phyloP scores from a whole-genome alignment of 768 basidiomycete genomes.

The Candolleomyces eurysporus region DNA sequence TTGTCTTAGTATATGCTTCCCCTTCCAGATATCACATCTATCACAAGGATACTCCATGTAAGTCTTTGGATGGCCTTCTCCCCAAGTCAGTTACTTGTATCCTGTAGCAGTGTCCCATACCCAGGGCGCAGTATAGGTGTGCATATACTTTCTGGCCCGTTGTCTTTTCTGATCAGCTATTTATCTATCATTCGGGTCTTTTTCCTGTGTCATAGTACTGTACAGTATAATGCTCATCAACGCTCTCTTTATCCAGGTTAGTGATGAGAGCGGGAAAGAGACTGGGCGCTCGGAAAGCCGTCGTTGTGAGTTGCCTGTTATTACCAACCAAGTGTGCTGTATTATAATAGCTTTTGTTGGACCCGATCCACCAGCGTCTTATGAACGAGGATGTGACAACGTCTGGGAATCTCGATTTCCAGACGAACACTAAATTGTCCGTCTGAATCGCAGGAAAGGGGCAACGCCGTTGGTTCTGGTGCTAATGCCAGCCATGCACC shows the following conservation, averaged over 20 bases:
- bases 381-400: constrained; percentile 85
- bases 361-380: constrained; percentile 50
- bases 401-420: constrained; percentile 84
- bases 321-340: neutral
- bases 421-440: constrained; percentile 81
- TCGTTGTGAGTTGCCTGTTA: constrained; percentile 58
- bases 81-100: neutral
- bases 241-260: constrained; percentile 75
- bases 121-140: constrained; percentile 80
- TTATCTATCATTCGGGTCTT: constrained; percentile 3
- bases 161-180: constrained; percentile 5
- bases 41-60: neutral
- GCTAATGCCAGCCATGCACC: constrained; percentile 54
- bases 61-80: neutral
- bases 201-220: constrained; percentile 1
- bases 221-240: constrained; percentile 87
- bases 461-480: constrained; percentile 73
- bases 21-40: neutral
- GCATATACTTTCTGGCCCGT: constrained; percentile 3
- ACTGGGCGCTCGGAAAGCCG: constrained; percentile 77
- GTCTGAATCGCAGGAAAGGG: constrained; percentile 79
- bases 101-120: neutral
- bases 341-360: constrained; percentile 5
- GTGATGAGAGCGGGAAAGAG: constrained; percentile 75
- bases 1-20: neutral